A percentile compares a stretch with the other conserved stretches of the same genome.
Evolutionary conservation across 176 grass and related monocot species (phyloP).

Genomic region (Tillandsia leiboldiana): DNA sequence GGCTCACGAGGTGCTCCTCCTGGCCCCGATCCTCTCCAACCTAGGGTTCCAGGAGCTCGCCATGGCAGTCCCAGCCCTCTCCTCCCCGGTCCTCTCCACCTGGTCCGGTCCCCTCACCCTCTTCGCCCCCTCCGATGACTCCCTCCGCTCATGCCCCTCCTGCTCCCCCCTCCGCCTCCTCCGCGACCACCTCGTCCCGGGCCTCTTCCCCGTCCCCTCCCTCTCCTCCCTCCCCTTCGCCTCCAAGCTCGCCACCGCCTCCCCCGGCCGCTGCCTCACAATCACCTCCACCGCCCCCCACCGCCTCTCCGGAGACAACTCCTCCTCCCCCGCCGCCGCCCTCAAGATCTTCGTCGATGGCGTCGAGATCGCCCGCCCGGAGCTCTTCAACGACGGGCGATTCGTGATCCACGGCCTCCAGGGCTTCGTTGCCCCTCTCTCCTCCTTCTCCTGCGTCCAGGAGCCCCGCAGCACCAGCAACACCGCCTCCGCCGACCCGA

Average conservation of each 20-base stretch:
- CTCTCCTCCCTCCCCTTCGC: conserved; percentile 28
- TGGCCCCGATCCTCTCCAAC: conserved; percentile 36
- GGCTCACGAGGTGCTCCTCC: conserved; percentile 7
- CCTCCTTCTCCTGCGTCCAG: conserved; percentile 39
- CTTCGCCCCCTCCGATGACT: conserved; percentile 44
- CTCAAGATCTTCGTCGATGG: conserved; percentile 47
- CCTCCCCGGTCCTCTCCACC: conserved; percentile 9
- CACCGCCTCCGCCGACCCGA: conserved; percentile 19
- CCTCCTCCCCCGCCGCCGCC: conserved; percentile 22
- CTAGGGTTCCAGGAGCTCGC: conserved; percentile 70
- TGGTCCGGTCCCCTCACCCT: conserved; percentile 56
- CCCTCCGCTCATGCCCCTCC: conserved; percentile 34
- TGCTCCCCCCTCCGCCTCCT: conserved; percentile 43
- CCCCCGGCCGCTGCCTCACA: conserved; percentile 49
- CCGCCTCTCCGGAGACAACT: conserved; percentile 18
- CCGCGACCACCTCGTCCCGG: conserved; percentile 52
- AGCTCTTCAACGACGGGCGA: conserved; percentile 63
- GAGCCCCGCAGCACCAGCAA: conserved; percentile 3
- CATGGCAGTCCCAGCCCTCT: conserved; percentile 32
- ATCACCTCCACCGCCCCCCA: conserved; percentile 23
- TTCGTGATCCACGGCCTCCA: conserved; percentile 59
- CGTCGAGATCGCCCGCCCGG: conserved; percentile 45
- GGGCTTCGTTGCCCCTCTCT: conserved; percentile 40
- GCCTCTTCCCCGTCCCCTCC: conserved; percentile 45
- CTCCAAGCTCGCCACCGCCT: conserved; percentile 39